A percentile compares a stretch with the other conserved stretches of the same genome.
Conservation (phyloP, 176 grass and related monocot species). For the Panicum miliaceum region DNA sequence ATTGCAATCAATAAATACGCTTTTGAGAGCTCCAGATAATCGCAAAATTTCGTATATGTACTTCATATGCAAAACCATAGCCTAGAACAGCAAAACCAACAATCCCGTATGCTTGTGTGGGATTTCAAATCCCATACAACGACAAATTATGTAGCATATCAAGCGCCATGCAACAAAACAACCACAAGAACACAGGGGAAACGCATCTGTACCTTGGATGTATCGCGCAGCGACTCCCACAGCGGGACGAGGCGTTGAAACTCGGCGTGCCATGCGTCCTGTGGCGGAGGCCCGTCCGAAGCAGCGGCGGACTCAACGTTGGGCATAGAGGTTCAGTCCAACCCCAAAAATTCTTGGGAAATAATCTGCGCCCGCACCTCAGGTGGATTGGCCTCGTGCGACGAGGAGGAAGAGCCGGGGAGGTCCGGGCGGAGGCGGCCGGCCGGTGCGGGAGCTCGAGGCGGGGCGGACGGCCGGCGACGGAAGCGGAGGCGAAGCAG, state of each 20-base stretch:
- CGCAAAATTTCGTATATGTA: not conserved
- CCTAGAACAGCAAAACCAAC: not conserved
- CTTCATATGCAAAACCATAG: not conserved
- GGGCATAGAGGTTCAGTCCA: not conserved
- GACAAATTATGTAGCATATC: not conserved
- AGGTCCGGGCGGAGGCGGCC: no score
- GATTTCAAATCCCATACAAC: not conserved
- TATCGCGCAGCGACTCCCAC: slow-evolving; percentile 60
- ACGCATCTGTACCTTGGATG: slow-evolving; percentile 47
- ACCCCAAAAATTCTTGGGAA: not conserved
- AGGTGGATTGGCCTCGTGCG: not conserved
- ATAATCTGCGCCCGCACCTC: not conserved
- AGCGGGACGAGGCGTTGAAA: slow-evolving; percentile 42
- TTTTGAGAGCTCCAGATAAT: not conserved
- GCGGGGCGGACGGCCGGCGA: no score
- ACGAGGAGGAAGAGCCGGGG: not conserved
- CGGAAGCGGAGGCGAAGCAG: no score
- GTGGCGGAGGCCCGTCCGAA: not conserved
- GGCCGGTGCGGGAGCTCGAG: no score
- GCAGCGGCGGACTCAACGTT: not conserved
- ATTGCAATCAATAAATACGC: not conserved
- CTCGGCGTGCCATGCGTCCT: slow-evolving; percentile 58
- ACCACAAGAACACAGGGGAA: not conserved
- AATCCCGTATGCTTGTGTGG: not conserved
- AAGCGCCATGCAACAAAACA: not conserved